Conservation (phyloP, 495 filamentous ascomycete species). For the Neurospora sp. region DNA sequence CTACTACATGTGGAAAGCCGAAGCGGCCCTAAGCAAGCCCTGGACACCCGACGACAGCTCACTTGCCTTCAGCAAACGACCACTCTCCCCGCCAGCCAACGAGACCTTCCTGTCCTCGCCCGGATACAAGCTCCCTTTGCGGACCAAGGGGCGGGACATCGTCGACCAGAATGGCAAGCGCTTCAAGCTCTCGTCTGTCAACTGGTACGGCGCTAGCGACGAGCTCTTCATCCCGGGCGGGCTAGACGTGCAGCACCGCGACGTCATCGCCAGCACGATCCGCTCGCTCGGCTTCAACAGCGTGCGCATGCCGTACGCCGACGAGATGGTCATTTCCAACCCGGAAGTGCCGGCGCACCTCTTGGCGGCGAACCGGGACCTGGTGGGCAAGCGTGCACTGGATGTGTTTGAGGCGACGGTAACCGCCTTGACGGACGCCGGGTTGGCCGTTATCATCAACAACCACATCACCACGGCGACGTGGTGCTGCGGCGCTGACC, state of each 20-base stretch:
- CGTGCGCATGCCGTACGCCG: slow-evolving; percentile 50
- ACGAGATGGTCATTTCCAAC: slow-evolving; percentile 49
- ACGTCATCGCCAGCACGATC: slow-evolving; percentile 42
- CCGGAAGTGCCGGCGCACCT: slow-evolving; percentile 37
- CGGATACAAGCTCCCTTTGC: slow-evolving; percentile 37
- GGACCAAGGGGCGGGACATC: slow-evolving; percentile 43
- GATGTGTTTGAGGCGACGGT: slow-evolving; percentile 46
- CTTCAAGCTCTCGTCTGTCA: slow-evolving; percentile 48
- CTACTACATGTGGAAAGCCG: slow-evolving; percentile 29
- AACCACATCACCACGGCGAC: slow-evolving; percentile 52
- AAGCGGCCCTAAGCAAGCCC: slow-evolving; percentile 27
- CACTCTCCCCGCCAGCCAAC: slow-evolving; percentile 30
- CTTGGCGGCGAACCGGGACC: slow-evolving; percentile 43
- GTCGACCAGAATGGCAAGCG: slow-evolving; percentile 40
- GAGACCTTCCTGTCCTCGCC: slow-evolving; percentile 27
- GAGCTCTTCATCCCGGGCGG: slow-evolving; percentile 50
- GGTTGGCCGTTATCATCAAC: slow-evolving; percentile 50
- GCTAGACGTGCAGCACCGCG: slow-evolving; percentile 46
- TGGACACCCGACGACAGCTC: slow-evolving; percentile 32
- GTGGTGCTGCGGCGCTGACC: slow-evolving; percentile 53
- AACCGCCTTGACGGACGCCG: slow-evolving; percentile 43
- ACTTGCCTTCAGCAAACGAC: slow-evolving; percentile 29
- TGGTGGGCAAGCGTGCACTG: slow-evolving; percentile 39
- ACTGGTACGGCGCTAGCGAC: slow-evolving; percentile 56
- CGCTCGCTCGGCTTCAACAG: slow-evolving; percentile 50